A percentile compares a stretch with the other conserved stretches of the same genome.
Evolutionary conservation across 208 protist genomes (phyloP).

Genomic region (Crithidia thermophila): DNA sequence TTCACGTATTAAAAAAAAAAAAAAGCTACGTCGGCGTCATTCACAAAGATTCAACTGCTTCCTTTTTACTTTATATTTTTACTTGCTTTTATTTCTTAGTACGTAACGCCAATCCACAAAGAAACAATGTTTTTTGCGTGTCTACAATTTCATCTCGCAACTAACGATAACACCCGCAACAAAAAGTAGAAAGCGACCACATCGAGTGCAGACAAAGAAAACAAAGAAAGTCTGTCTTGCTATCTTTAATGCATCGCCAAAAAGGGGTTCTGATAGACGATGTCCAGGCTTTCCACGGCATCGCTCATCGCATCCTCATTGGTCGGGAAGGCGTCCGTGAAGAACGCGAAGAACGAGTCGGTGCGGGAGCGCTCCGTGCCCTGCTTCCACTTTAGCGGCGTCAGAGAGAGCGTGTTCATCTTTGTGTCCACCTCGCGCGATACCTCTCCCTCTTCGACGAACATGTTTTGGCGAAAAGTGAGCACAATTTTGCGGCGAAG

Average conservation of each 20-base stretch:
- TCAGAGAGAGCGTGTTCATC: constrained; percentile 55
- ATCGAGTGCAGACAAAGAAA: background rate
- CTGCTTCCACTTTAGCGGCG: constrained; percentile 73
- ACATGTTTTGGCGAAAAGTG: constrained; percentile 71
- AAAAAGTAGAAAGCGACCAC: too few species aligned
- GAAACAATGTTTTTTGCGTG: too few species aligned
- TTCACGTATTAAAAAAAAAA: too few species aligned
- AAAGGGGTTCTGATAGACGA: constrained; percentile 80
- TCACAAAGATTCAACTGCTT: too few species aligned
- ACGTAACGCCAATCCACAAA: too few species aligned
- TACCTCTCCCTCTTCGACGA: constrained; percentile 60
- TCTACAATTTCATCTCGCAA: too few species aligned
- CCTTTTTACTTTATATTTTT: too few species aligned
- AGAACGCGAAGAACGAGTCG: constrained; percentile 82
- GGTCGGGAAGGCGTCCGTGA: constrained; percentile 32
- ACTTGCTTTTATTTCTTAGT: too few species aligned
- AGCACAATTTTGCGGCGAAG: constrained; percentile 57
- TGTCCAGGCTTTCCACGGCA: constrained; percentile 61
- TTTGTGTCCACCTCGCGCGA: constrained; percentile 57
- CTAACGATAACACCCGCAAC: too few species aligned
- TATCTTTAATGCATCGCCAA: constrained; percentile 37
- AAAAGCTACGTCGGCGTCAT: too few species aligned
- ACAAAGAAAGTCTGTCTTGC: background rate
- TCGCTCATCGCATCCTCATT: constrained; percentile 48
- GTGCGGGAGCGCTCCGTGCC: constrained; percentile 62